These are phyloP conservation scores for Herpetospermum pedunculosum DNA, from an alignment of 306 rosid genomes.

Conservation along the genomic window DNA sequence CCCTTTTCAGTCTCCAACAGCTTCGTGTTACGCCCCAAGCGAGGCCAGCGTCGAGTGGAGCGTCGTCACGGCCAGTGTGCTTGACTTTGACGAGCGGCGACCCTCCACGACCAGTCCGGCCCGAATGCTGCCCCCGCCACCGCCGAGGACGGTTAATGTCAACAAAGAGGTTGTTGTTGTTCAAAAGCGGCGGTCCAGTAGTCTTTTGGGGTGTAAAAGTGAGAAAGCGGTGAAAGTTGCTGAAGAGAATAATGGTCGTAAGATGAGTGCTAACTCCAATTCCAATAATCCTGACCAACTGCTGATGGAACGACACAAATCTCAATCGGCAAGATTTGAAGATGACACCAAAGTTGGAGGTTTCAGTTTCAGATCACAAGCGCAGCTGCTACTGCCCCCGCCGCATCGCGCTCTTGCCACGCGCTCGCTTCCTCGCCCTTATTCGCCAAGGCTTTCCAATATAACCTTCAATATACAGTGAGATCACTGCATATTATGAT, in stretches of 20 bases:
- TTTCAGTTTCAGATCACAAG: constrained; percentile 1
- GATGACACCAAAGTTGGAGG: background rate
- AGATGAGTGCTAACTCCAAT: background rate
- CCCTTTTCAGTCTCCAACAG: constrained; percentile 16
- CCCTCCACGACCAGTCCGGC: constrained; percentile 6
- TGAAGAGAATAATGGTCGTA: constrained; percentile 27
- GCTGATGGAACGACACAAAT: background rate
- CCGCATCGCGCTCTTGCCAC: background rate
- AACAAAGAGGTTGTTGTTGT: constrained; percentile 15
- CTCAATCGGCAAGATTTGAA: background rate
- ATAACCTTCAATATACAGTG: background rate
- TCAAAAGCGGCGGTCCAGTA: constrained; percentile 23
- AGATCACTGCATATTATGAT: background rate
- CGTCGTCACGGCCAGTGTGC: constrained; percentile 78
- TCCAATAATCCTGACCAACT: background rate
- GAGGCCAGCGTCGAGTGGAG: constrained; percentile 98
- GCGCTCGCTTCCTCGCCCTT: constrained; percentile 8
- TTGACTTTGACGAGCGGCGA: constrained; percentile 53
- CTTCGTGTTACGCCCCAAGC: constrained; percentile 62
- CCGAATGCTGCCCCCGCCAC: constrained; percentile 3
- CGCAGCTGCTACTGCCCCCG: background rate
- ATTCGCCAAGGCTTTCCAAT: background rate
- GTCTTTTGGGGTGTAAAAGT: constrained; percentile 62
- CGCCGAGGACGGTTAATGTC: constrained; percentile 7
- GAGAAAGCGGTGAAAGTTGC: constrained; percentile 65